A percentile compares a stretch with the other conserved stretches of the same genome.
Conservation (phyloP, 2,329 filamentous ascomycete species). For the Colletotrichum viniferum region DNA sequence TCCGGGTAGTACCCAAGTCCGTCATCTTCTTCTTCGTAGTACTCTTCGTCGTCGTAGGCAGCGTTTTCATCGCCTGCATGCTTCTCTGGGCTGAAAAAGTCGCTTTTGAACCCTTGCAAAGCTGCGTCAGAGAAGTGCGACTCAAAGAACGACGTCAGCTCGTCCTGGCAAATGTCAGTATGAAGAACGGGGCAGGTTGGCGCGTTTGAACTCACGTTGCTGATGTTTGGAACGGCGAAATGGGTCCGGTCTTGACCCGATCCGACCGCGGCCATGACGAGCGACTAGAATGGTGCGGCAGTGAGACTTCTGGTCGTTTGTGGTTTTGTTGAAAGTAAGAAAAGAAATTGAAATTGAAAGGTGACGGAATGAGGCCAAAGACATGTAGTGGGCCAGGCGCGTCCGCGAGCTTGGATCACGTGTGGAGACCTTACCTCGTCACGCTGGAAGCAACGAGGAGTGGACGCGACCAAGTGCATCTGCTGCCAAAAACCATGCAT, state of each 20-base stretch:
- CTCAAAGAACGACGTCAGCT: slow-evolving; percentile 62
- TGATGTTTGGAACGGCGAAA: slow-evolving; percentile 7
- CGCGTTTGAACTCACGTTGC: neutral
- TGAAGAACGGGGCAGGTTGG: neutral
- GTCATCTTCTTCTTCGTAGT: slow-evolving; percentile 60
- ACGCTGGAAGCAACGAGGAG: neutral
- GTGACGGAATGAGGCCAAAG: neutral
- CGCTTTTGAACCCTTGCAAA: slow-evolving; percentile 47
- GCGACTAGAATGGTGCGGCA: neutral
- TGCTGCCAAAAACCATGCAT: neutral
- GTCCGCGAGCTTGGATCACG: slow-evolving; percentile 18
- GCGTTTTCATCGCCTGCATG: slow-evolving; percentile 26
- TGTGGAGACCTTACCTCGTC: slow-evolving; percentile 5
- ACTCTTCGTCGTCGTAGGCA: slow-evolving; percentile 24
- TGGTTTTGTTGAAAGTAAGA: neutral
- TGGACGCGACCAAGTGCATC: neutral
- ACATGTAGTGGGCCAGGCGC: neutral
- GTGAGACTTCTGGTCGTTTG: neutral
- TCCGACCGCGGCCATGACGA: neutral
- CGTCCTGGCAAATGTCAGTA: slow-evolving; percentile 50
- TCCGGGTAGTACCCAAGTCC: slow-evolving; percentile 84
- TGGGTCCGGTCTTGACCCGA: neutral
- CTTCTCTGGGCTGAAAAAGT: slow-evolving; percentile 44
- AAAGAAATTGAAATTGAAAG: neutral
- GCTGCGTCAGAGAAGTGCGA: slow-evolving; percentile 61